phyloP scores from a whole-genome alignment of 75 land plant genomes.

The Selaginella tamariscina region DNA sequence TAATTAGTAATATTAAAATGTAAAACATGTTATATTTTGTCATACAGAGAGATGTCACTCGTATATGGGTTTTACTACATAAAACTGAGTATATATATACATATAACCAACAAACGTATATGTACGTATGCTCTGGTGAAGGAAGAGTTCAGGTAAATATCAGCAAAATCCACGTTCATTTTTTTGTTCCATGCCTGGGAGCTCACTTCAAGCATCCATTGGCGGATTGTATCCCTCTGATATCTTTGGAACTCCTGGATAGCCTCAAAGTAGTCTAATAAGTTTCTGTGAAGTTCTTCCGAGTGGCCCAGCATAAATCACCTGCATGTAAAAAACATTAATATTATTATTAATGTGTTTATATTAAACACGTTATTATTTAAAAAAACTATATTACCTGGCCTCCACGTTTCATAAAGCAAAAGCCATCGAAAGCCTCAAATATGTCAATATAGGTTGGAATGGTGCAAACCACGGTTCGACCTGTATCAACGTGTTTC shows the following conservation, averaged over 20 bases:
- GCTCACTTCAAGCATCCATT: conserved; percentile 11
- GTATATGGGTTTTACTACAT: no score
- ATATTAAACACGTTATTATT: not conserved
- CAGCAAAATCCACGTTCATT: conserved; percentile 2
- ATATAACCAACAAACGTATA: no score
- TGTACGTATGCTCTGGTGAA: not conserved
- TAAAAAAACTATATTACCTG: conserved; percentile 11
- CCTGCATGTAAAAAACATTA: not conserved
- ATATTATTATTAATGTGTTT: not conserved
- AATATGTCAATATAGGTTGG: conserved; percentile 35
- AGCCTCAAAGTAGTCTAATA: not conserved
- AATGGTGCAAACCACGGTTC: conserved; percentile 31
- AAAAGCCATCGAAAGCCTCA: conserved; percentile 25
- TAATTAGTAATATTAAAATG: not conserved
- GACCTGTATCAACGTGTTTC: conserved; percentile 27
- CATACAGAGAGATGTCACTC: no score
- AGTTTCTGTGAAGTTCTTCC: not conserved
- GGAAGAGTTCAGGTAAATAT: conserved; percentile 9
- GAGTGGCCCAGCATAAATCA: not conserved
- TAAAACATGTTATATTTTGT: no score
- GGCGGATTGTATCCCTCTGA: conserved; percentile 7
- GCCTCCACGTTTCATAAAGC: not conserved
- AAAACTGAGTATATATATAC: no score
- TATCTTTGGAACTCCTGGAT: conserved; percentile 8
- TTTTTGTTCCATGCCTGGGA: not conserved